Evolutionary conservation across 208 protist species (phyloP), one percentile per base, ranked within the genome.

Genomic region (Balamuthia mandrillaris): DNA sequence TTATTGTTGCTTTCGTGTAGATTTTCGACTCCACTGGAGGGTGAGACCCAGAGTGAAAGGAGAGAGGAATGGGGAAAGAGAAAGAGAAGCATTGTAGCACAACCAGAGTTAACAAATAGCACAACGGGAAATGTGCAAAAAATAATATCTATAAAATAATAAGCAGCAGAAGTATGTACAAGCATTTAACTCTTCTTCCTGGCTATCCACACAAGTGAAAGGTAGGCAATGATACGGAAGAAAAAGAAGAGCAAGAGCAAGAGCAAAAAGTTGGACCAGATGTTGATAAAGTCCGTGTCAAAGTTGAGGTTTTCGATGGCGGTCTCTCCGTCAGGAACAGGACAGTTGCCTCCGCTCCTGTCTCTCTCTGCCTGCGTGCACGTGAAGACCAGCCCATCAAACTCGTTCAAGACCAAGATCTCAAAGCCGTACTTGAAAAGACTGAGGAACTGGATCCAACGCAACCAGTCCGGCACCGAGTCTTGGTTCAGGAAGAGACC

Each of bases 391-490:
- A 77, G 66, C 3, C 66, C 66, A 0, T 51, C 9, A 29, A 77
- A 77, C 24, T 77, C 66, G 42, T 77, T 77, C 29, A 29, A 35
- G n/a, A 33, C 24, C 16, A 54, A 27, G 0, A 77, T 77, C 7
- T 56, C 29, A 33, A 77, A 77, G 42, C 66, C 66, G n/a, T 54
- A 54, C 44, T 77, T 77, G 66, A 77, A 77, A 9, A 54, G 18
- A 0, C 3, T 35, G 44, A 77, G 37, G 21, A 56, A 77, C 44
- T 54, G 33, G 5, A 54, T 31, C 41, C 37, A 77, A 35, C 7
- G 6, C 39, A 74, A 21, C 65, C 65, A 74, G 4, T 16, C 27
- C 5, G 65, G 65, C 31, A 74, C 65, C 24, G 24, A 37, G 65
- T 49, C 39, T 4, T 74, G 39, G 65, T 18, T 49, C 39, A 74